Base-by-base conservation (phyloP, 352 stramenopile species). In the Blastocystis sp. region DNA sequence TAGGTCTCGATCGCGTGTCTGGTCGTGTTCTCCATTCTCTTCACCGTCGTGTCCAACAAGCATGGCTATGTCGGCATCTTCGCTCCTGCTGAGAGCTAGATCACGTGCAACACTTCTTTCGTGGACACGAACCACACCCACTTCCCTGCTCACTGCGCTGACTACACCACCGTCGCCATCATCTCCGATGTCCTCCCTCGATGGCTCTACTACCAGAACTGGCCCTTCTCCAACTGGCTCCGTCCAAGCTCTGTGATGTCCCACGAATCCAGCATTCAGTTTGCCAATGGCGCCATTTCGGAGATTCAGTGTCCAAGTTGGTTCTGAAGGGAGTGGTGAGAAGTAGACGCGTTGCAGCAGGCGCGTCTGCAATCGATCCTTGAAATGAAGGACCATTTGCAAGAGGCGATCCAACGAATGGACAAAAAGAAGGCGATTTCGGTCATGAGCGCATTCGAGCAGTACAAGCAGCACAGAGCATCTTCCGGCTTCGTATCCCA, bases 121-220 rank as follows among this genome's bases (percentile, higher is more conserved):
- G 28, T 54, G 28, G 34, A 40, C 24, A 45, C 45, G 17, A 81
- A 81, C 54, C 71, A 81, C 40, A 63, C 71, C 1, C 71, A 81
- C 24, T 64, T 66, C 43, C 42, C 42, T 14, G 10, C 38, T 43
- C 28, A 21, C 3, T 81, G 71, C 54, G 64, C 71, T 21, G 71
- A 81, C 42, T 81, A 81, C 59, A 68, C 71, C n/a, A 81, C 71
- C 11, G 64, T 81, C 66, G 43, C 71, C n/a, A 21, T 81, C 11
- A 45, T 65, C 14, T 19, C 38, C 21, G 71, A 81, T 81, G 24
- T 65, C 17, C 66, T 66, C 71, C 71, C 17, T n/a, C 48, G 17
- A 21, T 81, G 42, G 64, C 71, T 54, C n/a, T 64, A 21, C 57
- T 48, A 24, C 24, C 66, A 19, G 42, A 45, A 65, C 10, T 64